These are phyloP conservation scores for Eruca vesicaria DNA, from an alignment of 441 rosid species.

Conservation along the genomic window DNA sequence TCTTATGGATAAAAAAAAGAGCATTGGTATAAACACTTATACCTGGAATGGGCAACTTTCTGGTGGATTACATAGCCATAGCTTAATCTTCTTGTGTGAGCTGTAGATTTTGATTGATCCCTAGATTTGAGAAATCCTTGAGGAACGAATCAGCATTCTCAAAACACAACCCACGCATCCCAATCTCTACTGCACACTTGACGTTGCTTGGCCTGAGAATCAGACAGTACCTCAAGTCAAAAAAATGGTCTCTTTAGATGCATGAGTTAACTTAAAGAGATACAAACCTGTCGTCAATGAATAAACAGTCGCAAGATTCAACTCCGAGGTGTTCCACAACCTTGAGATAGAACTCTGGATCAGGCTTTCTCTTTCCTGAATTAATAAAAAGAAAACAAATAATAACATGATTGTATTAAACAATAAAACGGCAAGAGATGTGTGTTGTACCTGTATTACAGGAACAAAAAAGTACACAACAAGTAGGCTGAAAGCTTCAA, in stretches of 20 bases:
- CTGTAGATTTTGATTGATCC: no score
- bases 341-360: slow-evolving; percentile 63
- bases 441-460: slow-evolving; percentile 51
- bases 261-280: neutral
- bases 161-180: slow-evolving; percentile 73
- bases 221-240: slow-evolving; percentile 16
- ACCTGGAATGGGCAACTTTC: no score
- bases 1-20: no score
- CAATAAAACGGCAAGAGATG: slow-evolving; percentile 7
- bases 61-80: no score
- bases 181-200: slow-evolving; percentile 69
- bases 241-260: neutral
- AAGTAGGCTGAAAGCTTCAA: slow-evolving; percentile 65
- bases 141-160: slow-evolving; percentile 51
- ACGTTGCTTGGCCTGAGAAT: slow-evolving; percentile 66
- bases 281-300: slow-evolving; percentile 77
- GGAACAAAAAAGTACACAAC: slow-evolving; percentile 95
- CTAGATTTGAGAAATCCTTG: slow-evolving; percentile 23
- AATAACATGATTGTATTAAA: neutral
- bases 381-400: neutral
- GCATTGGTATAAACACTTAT: no score
- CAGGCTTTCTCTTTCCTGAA: slow-evolving; percentile 94
- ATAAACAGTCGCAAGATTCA: slow-evolving; percentile 69
- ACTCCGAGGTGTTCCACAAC: slow-evolving; percentile 61
- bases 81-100: no score